These are phyloP conservation scores for Colletotrichum eremochloae DNA, from an alignment of 2,329 filamentous ascomycete genomes.

Conservation along the genomic window DNA sequence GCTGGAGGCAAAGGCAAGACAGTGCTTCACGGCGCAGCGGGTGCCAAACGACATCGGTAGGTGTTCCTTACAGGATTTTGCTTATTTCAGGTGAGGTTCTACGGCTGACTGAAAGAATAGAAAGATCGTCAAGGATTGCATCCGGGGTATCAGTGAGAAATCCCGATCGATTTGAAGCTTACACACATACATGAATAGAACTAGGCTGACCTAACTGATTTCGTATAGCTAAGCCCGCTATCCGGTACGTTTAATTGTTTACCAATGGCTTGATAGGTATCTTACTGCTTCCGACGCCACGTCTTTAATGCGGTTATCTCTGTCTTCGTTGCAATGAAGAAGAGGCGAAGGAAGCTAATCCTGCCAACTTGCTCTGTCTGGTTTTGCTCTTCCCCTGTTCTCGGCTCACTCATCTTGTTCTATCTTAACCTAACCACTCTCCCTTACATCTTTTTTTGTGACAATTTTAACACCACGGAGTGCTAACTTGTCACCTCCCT, in stretches of 20 bases:
- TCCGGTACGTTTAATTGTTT: slow-evolving; percentile 57
- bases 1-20: slow-evolving; percentile 43
- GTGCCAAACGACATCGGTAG: slow-evolving; percentile 47
- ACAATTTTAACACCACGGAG: not conserved
- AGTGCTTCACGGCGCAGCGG: slow-evolving; percentile 45
- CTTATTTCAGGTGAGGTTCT: not conserved
- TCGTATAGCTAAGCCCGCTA: slow-evolving; percentile 64
- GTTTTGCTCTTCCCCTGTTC: not conserved
- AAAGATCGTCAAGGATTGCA: slow-evolving; percentile 62
- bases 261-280: slow-evolving; percentile 16
- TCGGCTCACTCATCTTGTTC: not conserved
- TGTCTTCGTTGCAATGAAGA: not conserved
- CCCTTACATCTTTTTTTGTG: not conserved
- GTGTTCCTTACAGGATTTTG: not conserved
- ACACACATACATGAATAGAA: slow-evolving; percentile 34
- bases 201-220: slow-evolving; percentile 20
- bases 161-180: slow-evolving; percentile 31
- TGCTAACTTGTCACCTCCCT: not conserved
- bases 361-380: not conserved
- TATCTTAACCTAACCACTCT: not conserved
- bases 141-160: slow-evolving; percentile 63
- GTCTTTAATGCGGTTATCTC: not conserved
- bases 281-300: slow-evolving; percentile 26
- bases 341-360: not conserved
- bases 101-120: slow-evolving; percentile 48